Base-by-base conservation (phyloP, 345 rosid species). In the Draba incana region DNA sequence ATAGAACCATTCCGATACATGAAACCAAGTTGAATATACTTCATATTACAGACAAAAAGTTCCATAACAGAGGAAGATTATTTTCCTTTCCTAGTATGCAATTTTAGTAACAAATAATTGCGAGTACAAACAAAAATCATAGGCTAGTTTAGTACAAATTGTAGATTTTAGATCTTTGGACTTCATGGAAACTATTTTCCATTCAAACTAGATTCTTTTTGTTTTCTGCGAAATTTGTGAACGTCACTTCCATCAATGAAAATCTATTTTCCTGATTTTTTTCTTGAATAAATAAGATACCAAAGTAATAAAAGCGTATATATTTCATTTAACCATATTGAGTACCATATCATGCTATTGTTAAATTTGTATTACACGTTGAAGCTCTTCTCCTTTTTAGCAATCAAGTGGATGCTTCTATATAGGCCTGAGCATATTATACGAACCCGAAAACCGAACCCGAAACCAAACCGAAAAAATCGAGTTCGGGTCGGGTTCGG, bases 331-430 rank as follows among this genome's bases (percentile, higher is more conserved):
- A 24, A n/a, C 20, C 14, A 52, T 65, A 16, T 28, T 10, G 12
- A 41, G 15, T 30, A 54, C 20, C n/a, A 15, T 30, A 67, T 46
- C 59, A 39, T 6, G 15, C 15, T 41, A 15, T 13, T 28, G 27
- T 42, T 15, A 10, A 11, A 11, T 11, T 10, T 11, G 8, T 15
- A 48, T 20, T 1, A 24, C 5, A 31, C 37, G 10, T 5, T 35
- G 13, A 46, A 56, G 6, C 48, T 59, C 41, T 11, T 49, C 38
- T 28, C 48, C 23, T 9, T 30, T 37, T 10, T 15, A 28, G 48
- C 43, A 15, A 66, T 20, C 31, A 69, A 58, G 30, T 48, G 42
- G 38, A 69, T 39, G 35, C 38, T 38, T 58, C 23, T 42, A 28
- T 66, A 68, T 59, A 50, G n/a, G n/a, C n/a, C n/a, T n/a, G n/a